These are phyloP conservation scores for Candida taoyuanica DNA, from an alignment of 805 yeast species.

Conservation along the genomic window DNA sequence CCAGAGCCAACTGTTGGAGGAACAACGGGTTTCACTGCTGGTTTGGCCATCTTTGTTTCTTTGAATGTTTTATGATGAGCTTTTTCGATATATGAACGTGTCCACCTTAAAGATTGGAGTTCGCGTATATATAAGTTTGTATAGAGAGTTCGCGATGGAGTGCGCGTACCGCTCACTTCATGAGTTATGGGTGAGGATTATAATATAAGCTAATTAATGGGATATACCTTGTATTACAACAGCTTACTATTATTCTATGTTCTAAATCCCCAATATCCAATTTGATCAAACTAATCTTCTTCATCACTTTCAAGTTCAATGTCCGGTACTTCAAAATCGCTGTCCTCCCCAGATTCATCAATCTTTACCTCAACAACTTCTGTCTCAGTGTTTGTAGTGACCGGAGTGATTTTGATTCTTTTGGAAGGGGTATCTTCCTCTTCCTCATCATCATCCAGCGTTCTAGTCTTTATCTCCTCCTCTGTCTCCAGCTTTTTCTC, in stretches of 20 bases:
- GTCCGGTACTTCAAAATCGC: constrained; percentile 50
- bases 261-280: no score
- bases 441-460: constrained; percentile 18
- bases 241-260: no score
- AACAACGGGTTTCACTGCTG: constrained; percentile 1
- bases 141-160: neutral
- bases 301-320: constrained; percentile 39
- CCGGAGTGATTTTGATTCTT: constrained; percentile 21
- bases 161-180: neutral
- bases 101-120: no score
- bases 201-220: neutral
- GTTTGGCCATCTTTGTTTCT: constrained; percentile 2
- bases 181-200: no score
- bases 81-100: no score
- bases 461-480: constrained; percentile 15
- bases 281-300: constrained; percentile 40
- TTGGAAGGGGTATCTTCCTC: constrained; percentile 25
- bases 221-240: no score
- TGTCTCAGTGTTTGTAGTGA: neutral
- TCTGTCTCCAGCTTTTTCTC: no score
- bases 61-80: no score
- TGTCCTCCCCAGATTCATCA: constrained; percentile 28
- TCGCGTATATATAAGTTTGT: no score
- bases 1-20: constrained; percentile 1
- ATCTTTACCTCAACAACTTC: constrained; percentile 13